These are phyloP conservation scores for Sugiyamaella neomexicana DNA, from an alignment of 1,139 yeast species.

Conservation along the genomic window DNA sequence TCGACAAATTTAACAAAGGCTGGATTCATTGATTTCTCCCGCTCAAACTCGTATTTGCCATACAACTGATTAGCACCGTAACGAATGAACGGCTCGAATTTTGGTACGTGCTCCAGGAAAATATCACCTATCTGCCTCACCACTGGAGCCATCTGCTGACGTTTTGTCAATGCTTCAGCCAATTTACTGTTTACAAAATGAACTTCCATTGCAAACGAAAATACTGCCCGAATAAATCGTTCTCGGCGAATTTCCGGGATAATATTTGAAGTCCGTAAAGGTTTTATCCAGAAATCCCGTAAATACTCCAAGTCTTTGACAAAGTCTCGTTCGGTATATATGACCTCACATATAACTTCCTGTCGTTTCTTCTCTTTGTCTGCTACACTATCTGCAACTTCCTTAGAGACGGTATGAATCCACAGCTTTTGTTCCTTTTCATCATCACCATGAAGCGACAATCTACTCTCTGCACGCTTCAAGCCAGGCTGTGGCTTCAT, in stretches of 20 bases:
- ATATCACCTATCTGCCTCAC: conserved; percentile 86
- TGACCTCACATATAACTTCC: conserved; percentile 91
- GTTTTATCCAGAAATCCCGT: conserved; percentile 92
- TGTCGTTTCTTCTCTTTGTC: conserved; percentile 90
- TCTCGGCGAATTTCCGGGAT: conserved; percentile 89
- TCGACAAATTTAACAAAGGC: conserved; percentile 90
- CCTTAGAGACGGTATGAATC: conserved; percentile 90
- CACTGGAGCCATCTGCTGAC: conserved; percentile 87
- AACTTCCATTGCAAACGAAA: conserved; percentile 86
- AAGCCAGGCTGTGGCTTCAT: conserved; percentile 88
- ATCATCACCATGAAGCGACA: conserved; percentile 71
- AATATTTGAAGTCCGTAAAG: conserved; percentile 78
- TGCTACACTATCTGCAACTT: conserved; percentile 73
- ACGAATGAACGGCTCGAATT: conserved; percentile 86
- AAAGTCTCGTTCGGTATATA: conserved; percentile 91
- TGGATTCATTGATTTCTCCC: conserved; percentile 88
- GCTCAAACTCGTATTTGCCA: conserved; percentile 93
- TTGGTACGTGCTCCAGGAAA: conserved; percentile 76
- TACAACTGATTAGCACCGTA: conserved; percentile 97
- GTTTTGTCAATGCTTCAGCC: conserved; percentile 83
- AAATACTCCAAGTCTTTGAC: conserved; percentile 92
- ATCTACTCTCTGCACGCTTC: conserved; percentile 75
- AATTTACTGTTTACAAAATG: conserved; percentile 78
- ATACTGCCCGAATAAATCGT: conserved; percentile 86
- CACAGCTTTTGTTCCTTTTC: conserved; percentile 87